Conservation (phyloP, 176 grass and related monocot genomes). For the Rhynchospora tenuis region DNA sequence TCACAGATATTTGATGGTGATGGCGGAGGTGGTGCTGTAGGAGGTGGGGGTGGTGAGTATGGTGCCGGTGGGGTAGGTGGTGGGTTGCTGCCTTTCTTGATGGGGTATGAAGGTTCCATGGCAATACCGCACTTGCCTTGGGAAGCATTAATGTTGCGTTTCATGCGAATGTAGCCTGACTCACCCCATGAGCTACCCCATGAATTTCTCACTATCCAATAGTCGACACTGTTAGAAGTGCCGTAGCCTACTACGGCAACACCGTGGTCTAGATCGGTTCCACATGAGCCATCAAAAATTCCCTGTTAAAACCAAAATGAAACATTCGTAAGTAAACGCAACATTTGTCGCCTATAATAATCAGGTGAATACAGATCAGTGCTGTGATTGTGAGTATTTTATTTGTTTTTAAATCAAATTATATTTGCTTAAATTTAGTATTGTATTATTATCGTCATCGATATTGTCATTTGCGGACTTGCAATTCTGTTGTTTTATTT, state of each 20-base stretch:
- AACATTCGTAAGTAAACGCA: not conserved
- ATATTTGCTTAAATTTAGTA: not conserved
- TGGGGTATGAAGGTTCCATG: constrained; percentile 39
- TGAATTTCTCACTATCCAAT: constrained; percentile 68
- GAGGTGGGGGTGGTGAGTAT: constrained; percentile 14
- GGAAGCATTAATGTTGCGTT: constrained; percentile 19
- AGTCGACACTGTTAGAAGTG: constrained; percentile 24
- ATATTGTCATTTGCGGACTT: not conserved
- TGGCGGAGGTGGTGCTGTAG: constrained; percentile 33
- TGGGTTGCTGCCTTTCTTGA: constrained; percentile 32
- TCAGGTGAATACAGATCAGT: not conserved
- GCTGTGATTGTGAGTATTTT: not conserved
- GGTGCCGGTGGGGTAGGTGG: constrained; percentile 20
- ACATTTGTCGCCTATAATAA: not conserved
- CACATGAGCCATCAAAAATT: constrained; percentile 12
- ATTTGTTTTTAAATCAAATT: not conserved
- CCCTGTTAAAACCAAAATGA: not conserved
- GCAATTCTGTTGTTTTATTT: not conserved
- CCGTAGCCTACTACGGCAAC: constrained; percentile 43
- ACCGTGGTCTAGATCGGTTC: constrained; percentile 36
- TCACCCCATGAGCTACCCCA: constrained; percentile 54
- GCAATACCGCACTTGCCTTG: constrained; percentile 39
- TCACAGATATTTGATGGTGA: constrained; percentile 31
- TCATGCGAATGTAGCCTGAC: constrained; percentile 39
- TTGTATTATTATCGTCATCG: not conserved